These are phyloP conservation scores for Zasmidium citrigriseum DNA, from an alignment of 2,329 filamentous ascomycete genomes.

Conservation along the genomic window DNA sequence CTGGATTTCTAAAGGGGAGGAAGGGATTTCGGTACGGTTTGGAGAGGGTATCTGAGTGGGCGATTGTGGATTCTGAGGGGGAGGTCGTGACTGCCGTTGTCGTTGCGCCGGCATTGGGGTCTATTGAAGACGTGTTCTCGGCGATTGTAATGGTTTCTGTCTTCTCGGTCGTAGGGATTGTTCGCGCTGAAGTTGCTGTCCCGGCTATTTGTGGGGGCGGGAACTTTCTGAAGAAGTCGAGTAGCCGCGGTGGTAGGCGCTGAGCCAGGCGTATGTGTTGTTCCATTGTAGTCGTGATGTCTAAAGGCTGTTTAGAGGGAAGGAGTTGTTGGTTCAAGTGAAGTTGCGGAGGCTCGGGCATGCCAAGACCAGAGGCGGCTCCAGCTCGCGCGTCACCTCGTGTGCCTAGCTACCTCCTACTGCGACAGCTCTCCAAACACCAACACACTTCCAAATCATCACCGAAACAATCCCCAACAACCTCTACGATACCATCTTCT, in stretches of 20 bases:
- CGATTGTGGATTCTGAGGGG: conserved; percentile 42
- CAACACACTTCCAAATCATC: conserved; percentile 1
- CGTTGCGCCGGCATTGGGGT: conserved; percentile 37
- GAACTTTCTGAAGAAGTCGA: conserved; percentile 86
- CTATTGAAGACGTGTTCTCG: conserved; percentile 43
- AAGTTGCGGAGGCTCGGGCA: too few species aligned
- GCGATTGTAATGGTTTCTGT: conserved; percentile 46
- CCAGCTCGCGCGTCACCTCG: too few species aligned
- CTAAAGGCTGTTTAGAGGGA: too few species aligned
- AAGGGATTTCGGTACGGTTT: conserved; percentile 68
- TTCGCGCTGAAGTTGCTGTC: conserved; percentile 16
- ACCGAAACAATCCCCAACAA: background rate
- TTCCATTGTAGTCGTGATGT: conserved; percentile 16
- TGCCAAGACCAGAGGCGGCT: too few species aligned
- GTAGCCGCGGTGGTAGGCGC: conserved; percentile 73
- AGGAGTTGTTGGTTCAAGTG: too few species aligned
- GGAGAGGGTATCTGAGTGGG: conserved; percentile 28
- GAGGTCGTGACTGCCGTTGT: conserved; percentile 38
- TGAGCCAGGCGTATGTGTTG: conserved; percentile 62
- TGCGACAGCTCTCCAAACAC: background rate
- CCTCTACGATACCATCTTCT: too few species aligned
- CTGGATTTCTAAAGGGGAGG: conserved; percentile 72
- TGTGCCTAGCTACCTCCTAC: background rate
- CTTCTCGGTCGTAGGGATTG: conserved; percentile 29
- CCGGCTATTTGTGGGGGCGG: conserved; percentile 59